Evolutionary conservation across 2,329 filamentous ascomycete genomes (phyloP), one percentile per base, ranked within the genome.

Genomic region (Chalara sp.): DNA sequence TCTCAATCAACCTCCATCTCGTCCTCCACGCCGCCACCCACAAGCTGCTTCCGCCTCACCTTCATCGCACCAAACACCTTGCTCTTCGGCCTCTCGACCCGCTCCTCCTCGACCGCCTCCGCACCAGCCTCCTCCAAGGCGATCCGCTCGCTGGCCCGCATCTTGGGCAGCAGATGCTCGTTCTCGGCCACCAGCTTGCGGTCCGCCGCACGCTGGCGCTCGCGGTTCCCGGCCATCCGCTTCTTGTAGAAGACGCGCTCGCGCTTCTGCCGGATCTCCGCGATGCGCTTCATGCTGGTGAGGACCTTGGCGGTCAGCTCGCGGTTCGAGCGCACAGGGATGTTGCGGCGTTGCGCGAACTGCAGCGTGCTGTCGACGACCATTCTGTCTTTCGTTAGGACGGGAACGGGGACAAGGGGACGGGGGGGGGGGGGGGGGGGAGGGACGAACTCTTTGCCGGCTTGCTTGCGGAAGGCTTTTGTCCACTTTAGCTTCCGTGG

Each of bases 401-500:
- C 3, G 21, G 21, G 21, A 3, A 21, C 21, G 21, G 21, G 21
- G 21, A 21, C 21, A 21, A 21, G 21, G 21, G 21, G 21, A 21
- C 21, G 21, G 21, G 3, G 21, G 21, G 3, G 21, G 21, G 3
- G 21, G 21, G 3, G 21, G 21, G 21, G 3, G 21, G 21, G 3
- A 3, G 21, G 21, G 21, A 21, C 21, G 21, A 21, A 21, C 67
- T 83, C 79, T 75, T 90, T 95, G 74, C 89, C 89, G 52, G 87
- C 85, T 13, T 86, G 81, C 67, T 85, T 86, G 65, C 90, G 86
- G 79, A 91, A 92, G 48, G 89, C 84, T 78, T 96, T 96, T 56
- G 92, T 96, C 93, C 92, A 96, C 72, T 90, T 93, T 62, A 97
- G 81, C 72, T 96, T 96, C 68, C 92, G 84, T 35, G 92, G 91